Base-by-base conservation (phyloP, 345 rosid genomes). In the Geranium brycei region DNA sequence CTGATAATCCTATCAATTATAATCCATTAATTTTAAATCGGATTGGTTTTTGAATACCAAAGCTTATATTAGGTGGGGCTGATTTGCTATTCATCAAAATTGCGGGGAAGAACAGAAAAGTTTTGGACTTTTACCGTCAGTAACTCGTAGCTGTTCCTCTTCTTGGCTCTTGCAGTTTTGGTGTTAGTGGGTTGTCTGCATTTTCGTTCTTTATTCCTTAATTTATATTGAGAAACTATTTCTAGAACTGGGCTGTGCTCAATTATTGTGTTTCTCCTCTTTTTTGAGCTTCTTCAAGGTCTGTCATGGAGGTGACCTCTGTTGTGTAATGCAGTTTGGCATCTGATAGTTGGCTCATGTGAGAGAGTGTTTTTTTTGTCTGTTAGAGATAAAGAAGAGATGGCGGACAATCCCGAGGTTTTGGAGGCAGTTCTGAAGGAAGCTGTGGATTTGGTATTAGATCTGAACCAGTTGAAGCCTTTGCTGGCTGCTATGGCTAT, bases 361-460 rank as follows among this genome's bases (percentile, higher is more conserved):
- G 62, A 5, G 56, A 53, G 18, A 31, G 59, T 47, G n/a, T n/a
- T n/a, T n/a, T 47, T 47, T 47, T 18, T 65, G 47, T 64, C 65
- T 31, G 72, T 53, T 2, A 13, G 70, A 40, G 28, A 41, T 12
- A 17, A 23, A 47, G 69, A 19, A 18, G 65, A 60, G 57, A 81
- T 82, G 97, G 91, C 72, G 58, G 95, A 83, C 19, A 85, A 87
- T 71, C 76, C 73, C 70, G 99, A 92, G 74, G 88, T 82, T 69
- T 79, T 93, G 80, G 96, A 93, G 61, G 97, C 91, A 41, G 96
- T 90, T 17, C 71, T 90, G 83, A 93, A 93, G 81, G 97, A 93
- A 83, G 74, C 89, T 51, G 99, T 93, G 80, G 99, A 93, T 82
- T 83, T 93, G 97, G 99, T 93, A 90, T 81, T 69, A 80, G 96